Evolutionary conservation across 2,329 filamentous ascomycete genomes (phyloP), one percentile per base, ranked within the genome.

Genomic region (Nothophoma quercina): DNA sequence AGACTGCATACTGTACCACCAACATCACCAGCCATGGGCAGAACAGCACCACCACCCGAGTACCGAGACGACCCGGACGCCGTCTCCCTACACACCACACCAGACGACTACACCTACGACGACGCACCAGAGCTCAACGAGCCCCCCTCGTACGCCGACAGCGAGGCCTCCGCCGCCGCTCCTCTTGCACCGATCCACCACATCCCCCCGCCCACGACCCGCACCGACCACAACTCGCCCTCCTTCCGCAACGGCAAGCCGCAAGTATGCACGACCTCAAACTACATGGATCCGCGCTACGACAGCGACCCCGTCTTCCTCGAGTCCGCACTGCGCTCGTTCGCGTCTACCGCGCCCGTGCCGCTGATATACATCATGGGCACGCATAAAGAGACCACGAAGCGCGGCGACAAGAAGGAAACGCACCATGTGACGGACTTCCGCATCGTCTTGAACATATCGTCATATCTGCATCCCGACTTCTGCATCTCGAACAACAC

Each of bases 1-100:
- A 16, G 25, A 13, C 4, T 15, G 8, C 15, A 22, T 18, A 23
- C 35, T 25, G 44, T 25, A 30, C 23, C 35, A 38, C 41, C 35
- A 60, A 33, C 30, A 52, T 54, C 40, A 60, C 38, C n/a, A n/a
- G n/a, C n/a, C 43, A 75, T 75, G 72, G 71, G 71, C 48, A 65
- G 55, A 50, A 47, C 67, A n/a, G 55, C 61, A 15, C 48, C 60
- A 18, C 36, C 63, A 16, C 50, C 54, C 25, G 53, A 49, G 32
- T 75, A 73, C 44, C 64, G 69, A 33, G 72, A 75, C 55, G 73
- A 75, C 43, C 69, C 68, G 1, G 73, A 76, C 34, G 67, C 74
- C 7, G 63, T 75, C 1, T 75, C 73, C 2, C 65, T 76, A 5
- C 72, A 74, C 48, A 75, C 73, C 10, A 74, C 71, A 7, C 73